Conservation (phyloP, 2,329 filamentous ascomycete species). For the Pezicula rhizophila region DNA sequence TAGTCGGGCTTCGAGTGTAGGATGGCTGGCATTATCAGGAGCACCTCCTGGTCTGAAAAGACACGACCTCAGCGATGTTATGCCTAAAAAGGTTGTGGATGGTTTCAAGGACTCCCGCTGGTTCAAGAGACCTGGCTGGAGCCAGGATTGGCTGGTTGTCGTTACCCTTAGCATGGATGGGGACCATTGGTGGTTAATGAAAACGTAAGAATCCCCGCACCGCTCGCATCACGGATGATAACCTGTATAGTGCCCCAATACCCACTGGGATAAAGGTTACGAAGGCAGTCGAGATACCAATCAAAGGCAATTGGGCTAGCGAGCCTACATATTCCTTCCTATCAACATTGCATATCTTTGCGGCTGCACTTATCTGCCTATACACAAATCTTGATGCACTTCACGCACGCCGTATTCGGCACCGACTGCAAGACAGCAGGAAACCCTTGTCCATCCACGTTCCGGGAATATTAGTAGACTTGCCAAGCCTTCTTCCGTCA, state of each 20-base stretch:
- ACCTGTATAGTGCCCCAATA: conserved; percentile 9
- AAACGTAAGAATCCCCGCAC: conserved; percentile 38
- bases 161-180: conserved; percentile 65
- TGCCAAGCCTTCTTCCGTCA: conserved; percentile 21
- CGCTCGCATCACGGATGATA: conserved; percentile 21
- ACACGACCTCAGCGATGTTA: conserved; percentile 51
- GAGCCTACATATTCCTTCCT: conserved; percentile 26
- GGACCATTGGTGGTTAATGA: conserved; percentile 73
- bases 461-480: conserved; percentile 23
- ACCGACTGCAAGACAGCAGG: conserved; percentile 23
- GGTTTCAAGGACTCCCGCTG: conserved; percentile 33
- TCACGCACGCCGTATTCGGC: conserved; percentile 15
- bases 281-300: conserved; percentile 18
- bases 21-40: conserved; percentile 48
- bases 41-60: conserved; percentile 34
- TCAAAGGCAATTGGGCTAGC: conserved; percentile 19
- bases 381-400: conserved; percentile 31
- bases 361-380: conserved; percentile 31
- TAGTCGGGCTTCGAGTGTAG: conserved; percentile 52
- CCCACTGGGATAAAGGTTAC: conserved; percentile 14
- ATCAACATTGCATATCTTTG: conserved; percentile 29
- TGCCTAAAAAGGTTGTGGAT: conserved; percentile 44
- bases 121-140: conserved; percentile 69
- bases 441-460: conserved; percentile 19
- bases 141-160: conserved; percentile 64